Evolutionary conservation across 1,284 basidiomycete species (phyloP).

Genomic region (Ganoderma multipileum): DNA sequence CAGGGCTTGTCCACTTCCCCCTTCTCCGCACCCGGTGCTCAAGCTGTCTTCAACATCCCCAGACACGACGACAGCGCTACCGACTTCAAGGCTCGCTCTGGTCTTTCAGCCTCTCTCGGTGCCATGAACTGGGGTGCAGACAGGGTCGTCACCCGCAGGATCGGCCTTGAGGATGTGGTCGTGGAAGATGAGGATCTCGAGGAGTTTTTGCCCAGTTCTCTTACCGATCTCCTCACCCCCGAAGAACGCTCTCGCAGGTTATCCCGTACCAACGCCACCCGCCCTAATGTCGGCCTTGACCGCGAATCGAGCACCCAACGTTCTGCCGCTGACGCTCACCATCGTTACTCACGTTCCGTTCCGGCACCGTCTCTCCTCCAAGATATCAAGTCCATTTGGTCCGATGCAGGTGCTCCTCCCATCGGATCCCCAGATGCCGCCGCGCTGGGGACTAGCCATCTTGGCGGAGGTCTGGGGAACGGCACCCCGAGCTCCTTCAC

Average conservation of each 20-base stretch:
- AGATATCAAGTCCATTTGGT: slow-evolving; percentile 79
- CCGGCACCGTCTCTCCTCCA: slow-evolving; percentile 76
- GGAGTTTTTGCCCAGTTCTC: slow-evolving; percentile 85
- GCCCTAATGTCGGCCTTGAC: slow-evolving; percentile 31
- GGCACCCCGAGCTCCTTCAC: slow-evolving; percentile 57
- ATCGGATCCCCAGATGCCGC: slow-evolving; percentile 41
- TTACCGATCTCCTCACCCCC: slow-evolving; percentile 88
- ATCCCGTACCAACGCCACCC: slow-evolving; percentile 67
- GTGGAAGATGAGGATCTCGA: slow-evolving; percentile 82
- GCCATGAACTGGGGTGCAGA: slow-evolving; percentile 44
- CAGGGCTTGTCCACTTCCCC: slow-evolving; percentile 61
- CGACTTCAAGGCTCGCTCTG: slow-evolving; percentile 46
- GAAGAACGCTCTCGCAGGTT: slow-evolving; percentile 81
- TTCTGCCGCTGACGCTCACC: slow-evolving; percentile 51
- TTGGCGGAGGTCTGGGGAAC: slow-evolving; percentile 45
- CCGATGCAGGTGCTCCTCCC: slow-evolving; percentile 45
- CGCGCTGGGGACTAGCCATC: slow-evolving; percentile 24
- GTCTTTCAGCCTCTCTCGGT: slow-evolving; percentile 56
- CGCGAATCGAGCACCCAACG: slow-evolving; percentile 34
- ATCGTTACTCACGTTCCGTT: slow-evolving; percentile 79
- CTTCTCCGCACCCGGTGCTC: slow-evolving; percentile 72
- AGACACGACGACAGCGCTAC: slow-evolving; percentile 41
- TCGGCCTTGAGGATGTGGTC: slow-evolving; percentile 45
- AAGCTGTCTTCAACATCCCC: slow-evolving; percentile 60
- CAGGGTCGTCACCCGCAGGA: slow-evolving; percentile 29